Evolutionary conservation across 2,329 filamentous ascomycete species (phyloP).

Genomic region (Dothideomycetes sp.): DNA sequence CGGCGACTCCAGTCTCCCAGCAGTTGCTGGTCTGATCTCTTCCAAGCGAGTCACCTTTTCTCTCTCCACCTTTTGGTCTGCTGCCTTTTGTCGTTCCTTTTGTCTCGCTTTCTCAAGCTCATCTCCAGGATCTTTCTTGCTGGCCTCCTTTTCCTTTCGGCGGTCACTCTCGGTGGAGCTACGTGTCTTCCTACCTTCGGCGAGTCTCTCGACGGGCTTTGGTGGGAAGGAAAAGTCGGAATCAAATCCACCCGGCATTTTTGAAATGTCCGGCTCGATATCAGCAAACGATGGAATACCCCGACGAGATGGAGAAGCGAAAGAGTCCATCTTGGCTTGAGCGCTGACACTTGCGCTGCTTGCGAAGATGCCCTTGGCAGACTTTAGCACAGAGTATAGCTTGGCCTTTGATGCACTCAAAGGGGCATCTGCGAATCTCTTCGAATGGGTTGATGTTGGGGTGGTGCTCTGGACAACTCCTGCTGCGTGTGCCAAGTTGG

Average conservation of each 20-base stretch:
- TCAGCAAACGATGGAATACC: neutral
- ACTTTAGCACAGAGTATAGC: conserved; percentile 80
- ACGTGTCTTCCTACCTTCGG: conserved; percentile 38
- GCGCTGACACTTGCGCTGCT: conserved; percentile 55
- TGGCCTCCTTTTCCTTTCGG: conserved; percentile 43
- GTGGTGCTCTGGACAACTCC: conserved; percentile 38
- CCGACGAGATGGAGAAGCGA: conserved; percentile 13
- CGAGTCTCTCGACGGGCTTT: conserved; percentile 1
- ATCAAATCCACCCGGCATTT: conserved; percentile 22
- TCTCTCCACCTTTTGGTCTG: conserved; percentile 41
- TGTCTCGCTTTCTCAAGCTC: conserved; percentile 58
- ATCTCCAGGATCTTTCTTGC: conserved; percentile 49
- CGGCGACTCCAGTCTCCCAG: conserved; percentile 11
- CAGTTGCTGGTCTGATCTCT: conserved; percentile 19
- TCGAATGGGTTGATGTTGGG: conserved; percentile 43
- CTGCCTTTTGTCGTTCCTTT: conserved; percentile 59
- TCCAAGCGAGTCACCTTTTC: conserved; percentile 25
- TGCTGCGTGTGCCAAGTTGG: conserved; percentile 24
- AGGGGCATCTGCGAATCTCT: conserved; percentile 58
- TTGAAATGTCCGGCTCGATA: conserved; percentile 9
- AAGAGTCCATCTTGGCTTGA: conserved; percentile 46
- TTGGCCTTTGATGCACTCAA: conserved; percentile 89
- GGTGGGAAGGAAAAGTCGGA: conserved; percentile 11
- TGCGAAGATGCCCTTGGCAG: conserved; percentile 74
- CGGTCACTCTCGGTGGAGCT: conserved; percentile 52